Evolutionary conservation across 2,329 filamentous ascomycete species (phyloP), one percentile per base, ranked within the genome.

Genomic region (Colletotrichum tropicicola): DNA sequence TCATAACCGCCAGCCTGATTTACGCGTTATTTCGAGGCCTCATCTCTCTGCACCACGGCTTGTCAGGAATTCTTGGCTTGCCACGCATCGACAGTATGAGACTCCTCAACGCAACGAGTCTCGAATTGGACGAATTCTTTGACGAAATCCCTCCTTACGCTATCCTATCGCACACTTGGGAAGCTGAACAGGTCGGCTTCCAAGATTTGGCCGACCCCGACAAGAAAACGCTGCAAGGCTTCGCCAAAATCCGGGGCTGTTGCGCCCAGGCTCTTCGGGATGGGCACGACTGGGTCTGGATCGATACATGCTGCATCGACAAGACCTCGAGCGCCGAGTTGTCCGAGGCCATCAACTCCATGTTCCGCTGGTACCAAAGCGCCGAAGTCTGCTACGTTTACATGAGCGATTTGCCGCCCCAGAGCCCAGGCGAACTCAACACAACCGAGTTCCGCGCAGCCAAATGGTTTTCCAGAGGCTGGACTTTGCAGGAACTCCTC

Each of bases 81-180:
- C n/a, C n/a, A n/a, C n/a, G n/a, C 9, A 53, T 15, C 10, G 5
- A 12, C 15, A 30, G n/a, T n/a, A 74, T 74, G 73, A 62, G 70
- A n/a, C 61, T 74, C 4, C 63, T 74, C 44, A 69, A 73, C 19
- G 56, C 66, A 3, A 41, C 48, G 4, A 68, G 70, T 2, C 35
- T 69, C 8, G 44, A 53, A 9, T 59, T 73, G 6, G 54, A 68
- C 17, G 66, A 68, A 7, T 70, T 73, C 10, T 17, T 52, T 6
- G 66, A 68, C 5, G 69, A 73, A 44, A 68, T 70, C 7, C 73
- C 73, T 4, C 59, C 65, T 45, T 76, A 76, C 57, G 73, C 72
- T 47, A 74, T 76, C 43, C 61, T 76, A 9, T 76, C 74, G 13
- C 74, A 76, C 64, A 74, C 72, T n/a, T 74, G 73, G 70, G 70